Evolutionary conservation across 169 alveolate genomes (phyloP).

Genomic region (Cryptosporidium felis): DNA sequence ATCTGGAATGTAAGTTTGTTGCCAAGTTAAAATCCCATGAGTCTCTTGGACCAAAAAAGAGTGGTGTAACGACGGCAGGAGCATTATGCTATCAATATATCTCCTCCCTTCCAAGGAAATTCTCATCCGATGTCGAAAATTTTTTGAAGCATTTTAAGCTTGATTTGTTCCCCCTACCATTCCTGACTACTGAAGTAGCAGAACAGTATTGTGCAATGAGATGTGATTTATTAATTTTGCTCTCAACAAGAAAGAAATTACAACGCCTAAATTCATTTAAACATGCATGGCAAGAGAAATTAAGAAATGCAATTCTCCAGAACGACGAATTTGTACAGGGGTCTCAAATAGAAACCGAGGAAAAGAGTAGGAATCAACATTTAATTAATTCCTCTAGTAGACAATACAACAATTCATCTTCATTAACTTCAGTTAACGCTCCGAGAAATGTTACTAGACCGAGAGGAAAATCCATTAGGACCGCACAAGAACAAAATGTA

Average conservation of each 20-base stretch:
- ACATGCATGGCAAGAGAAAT: constrained; percentile 67
- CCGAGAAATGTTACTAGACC: neutral
- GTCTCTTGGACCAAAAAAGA: constrained; percentile 43
- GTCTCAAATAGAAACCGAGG: constrained; percentile 6
- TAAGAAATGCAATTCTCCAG: constrained; percentile 37
- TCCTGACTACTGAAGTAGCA: constrained; percentile 16
- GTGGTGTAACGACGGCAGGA: constrained; percentile 64
- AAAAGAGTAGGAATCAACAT: neutral
- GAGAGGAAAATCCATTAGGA: constrained; percentile 40
- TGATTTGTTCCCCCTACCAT: constrained; percentile 45
- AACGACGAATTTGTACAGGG: constrained; percentile 18
- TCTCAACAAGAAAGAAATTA: constrained; percentile 45
- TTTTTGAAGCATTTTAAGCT: constrained; percentile 49
- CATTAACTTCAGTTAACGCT: constrained; percentile 7
- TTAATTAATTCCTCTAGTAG: constrained; percentile 7
- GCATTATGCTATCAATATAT: constrained; percentile 54
- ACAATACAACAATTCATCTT: neutral
- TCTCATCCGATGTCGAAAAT: constrained; percentile 51
- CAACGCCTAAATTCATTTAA: constrained; percentile 56
- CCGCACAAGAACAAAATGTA: constrained; percentile 1
- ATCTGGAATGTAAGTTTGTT: neutral
- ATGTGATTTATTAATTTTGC: constrained; percentile 40
- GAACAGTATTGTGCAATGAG: constrained; percentile 57
- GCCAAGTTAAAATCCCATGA: neutral
- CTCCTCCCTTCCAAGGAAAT: constrained; percentile 55